Percentiles rank a stretch among this genome's conserved stretches.
phyloP scores from a whole-genome alignment of 331 rosid species.

The Quercus tomentella region DNA sequence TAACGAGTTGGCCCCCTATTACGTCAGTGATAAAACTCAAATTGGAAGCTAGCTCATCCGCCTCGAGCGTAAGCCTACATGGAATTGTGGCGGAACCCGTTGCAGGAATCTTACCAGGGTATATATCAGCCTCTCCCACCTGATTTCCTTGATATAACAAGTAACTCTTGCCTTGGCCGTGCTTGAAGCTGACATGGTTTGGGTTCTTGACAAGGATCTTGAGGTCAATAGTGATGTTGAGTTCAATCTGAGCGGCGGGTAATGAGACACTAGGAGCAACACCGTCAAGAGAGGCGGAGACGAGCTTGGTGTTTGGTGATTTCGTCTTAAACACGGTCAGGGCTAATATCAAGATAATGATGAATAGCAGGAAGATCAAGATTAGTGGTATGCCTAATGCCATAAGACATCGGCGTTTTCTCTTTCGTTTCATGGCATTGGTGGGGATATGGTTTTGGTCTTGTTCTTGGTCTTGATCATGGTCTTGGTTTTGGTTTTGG shows the following conservation, averaged over 20 bases:
- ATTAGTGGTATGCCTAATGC: conserved; percentile 11
- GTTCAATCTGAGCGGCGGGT: conserved; percentile 35
- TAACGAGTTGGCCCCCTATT: conserved; percentile 30
- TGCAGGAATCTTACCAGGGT: conserved; percentile 48
- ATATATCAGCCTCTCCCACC: conserved; percentile 50
- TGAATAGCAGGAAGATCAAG: conserved; percentile 22
- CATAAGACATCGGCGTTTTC: conserved; percentile 16
- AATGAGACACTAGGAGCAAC: conserved; percentile 43
- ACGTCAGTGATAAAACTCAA: conserved; percentile 33
- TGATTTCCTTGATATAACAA: conserved; percentile 32
- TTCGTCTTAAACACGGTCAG: conserved; percentile 52
- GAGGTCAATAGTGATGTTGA: conserved; percentile 49
- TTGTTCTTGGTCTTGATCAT: no score
- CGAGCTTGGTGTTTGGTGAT: conserved; percentile 32
- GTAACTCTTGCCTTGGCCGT: conserved; percentile 36
- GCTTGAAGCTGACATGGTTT: conserved; percentile 56
- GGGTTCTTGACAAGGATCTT: conserved; percentile 37
- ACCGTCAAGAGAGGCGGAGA: conserved; percentile 42
- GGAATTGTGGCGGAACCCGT: conserved; percentile 32
- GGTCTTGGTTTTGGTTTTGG: no score
- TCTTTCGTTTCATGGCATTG: conserved; percentile 7
- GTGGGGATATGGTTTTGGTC: background rate
- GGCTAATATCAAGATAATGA: conserved; percentile 35
- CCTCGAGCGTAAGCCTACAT: conserved; percentile 43
- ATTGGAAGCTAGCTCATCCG: conserved; percentile 31